Evolutionary conservation across 208 protist species (phyloP), one percentile per base, ranked within the genome.

Genomic region (Endotrypanum monterogeii): DNA sequence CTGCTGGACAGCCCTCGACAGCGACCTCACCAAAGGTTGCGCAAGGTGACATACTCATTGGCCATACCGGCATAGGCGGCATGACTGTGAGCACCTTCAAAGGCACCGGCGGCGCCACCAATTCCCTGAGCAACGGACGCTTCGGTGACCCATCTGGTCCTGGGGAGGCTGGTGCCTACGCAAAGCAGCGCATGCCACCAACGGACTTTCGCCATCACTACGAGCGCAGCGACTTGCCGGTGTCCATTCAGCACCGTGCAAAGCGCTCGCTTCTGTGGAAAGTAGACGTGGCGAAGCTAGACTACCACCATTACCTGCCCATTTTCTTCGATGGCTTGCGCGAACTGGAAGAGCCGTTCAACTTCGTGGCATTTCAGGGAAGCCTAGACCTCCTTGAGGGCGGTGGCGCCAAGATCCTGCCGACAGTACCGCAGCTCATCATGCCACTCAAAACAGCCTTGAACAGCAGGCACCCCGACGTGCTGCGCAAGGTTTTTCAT

Each of bases 291-390:
- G 89, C 97, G 48, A 98, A 99, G 85, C 87, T 99, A 52, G 98
- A 99, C 82, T 99, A 99, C 82, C 98, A 99, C 80, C 98, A 99
- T 83, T 99, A 99, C 87, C 91, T 99, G 23, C 99, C 99, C 37
- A 99, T 99, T 78, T 99, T 99, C 77, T 98, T 99, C 78, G 98
- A 99, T 79, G 99, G 99, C 1, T 83, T 99, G 46, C 87, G 98
- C 52, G 98, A 99, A 80, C 91, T 98, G 73, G 90, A 98, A 76
- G 96, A 99, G 79, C 98, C 98, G 39, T 99, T 89, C 80, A 86
- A 82, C 57, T 99, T 99, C 77, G 86, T 99, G 12, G 96, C 99
- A 8, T 75, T 95, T 9, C 96, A 99, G 78, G 98, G 98, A 32
- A 91, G 94, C 66, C 81, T 96, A 65, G 94, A 99, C 74, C 85